A percentile compares a stretch with the other conserved stretches of the same genome.
These are phyloP conservation scores for Trichoderma simmonsii DNA, from an alignment of 2,329 filamentous ascomycete genomes.

Conservation along the genomic window DNA sequence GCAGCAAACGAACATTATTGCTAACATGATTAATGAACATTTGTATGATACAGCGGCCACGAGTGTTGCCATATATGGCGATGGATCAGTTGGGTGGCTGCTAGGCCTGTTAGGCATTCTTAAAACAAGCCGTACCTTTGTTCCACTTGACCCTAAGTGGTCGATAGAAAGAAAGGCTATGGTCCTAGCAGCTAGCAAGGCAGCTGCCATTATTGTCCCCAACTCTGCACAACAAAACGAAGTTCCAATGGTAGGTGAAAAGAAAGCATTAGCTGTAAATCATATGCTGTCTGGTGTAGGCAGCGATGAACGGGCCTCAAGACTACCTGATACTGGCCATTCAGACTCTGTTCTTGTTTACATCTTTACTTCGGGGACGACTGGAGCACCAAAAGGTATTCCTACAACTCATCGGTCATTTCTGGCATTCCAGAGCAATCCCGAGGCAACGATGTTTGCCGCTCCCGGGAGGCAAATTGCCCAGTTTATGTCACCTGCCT, in stretches of 20 bases:
- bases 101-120: constrained; percentile 6
- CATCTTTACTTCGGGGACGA: constrained; percentile 18
- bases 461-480: constrained; percentile 13
- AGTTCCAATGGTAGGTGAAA: not conserved
- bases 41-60: not conserved
- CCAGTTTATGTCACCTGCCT: constrained; percentile 17
- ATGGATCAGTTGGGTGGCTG: constrained; percentile 13
- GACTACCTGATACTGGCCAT: not conserved
- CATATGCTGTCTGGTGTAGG: not conserved
- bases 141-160: constrained; percentile 16
- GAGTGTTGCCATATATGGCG: constrained; percentile 5
- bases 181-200: not conserved
- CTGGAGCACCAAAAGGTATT: constrained; percentile 15
- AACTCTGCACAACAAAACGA: not conserved
- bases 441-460: constrained; percentile 11
- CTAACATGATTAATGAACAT: not conserved
- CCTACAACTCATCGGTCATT: constrained; percentile 9
- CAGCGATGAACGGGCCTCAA: not conserved
- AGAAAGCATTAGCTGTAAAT: not conserved
- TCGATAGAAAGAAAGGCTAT: not conserved
- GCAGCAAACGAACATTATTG: not conserved
- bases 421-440: constrained; percentile 15
- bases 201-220: not conserved
- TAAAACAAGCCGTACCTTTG: constrained; percentile 8
- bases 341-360: not conserved